Evolutionary conservation across 2,329 filamentous ascomycete genomes (phyloP).

Genomic region (Curvularia lunata): DNA sequence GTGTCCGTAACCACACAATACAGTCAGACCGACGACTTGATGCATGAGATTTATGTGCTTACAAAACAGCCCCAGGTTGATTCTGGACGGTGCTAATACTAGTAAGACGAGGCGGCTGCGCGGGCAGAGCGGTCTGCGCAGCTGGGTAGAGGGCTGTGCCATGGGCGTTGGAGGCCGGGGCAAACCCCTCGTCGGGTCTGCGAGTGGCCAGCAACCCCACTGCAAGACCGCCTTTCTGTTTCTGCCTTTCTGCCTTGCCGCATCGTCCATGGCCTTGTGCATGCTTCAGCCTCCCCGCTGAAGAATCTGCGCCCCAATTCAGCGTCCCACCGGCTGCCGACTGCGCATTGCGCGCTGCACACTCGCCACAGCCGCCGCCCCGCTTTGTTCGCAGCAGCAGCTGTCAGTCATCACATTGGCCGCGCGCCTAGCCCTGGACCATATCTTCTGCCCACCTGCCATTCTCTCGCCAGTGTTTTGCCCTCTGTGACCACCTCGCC

Average conservation of each 20-base stretch:
- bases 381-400: conserved; percentile 24
- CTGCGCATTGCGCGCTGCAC: conserved; percentile 4
- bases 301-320: conserved; percentile 23
- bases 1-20: conserved; percentile 7
- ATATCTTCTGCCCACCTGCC: conserved; percentile 27
- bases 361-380: conserved; percentile 30
- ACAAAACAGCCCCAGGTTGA: background rate
- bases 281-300: conserved; percentile 19
- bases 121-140: conserved; percentile 26
- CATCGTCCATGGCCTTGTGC: conserved; percentile 24
- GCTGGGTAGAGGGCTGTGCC: conserved; percentile 14
- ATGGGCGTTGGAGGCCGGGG: conserved; percentile 13
- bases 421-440: conserved; percentile 41
- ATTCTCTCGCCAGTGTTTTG: conserved; percentile 12
- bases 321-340: conserved; percentile 17
- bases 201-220: conserved; percentile 24
- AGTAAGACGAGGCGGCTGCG: too few relatives aligned
- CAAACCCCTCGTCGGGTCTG: conserved; percentile 19
- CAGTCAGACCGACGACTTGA: background rate
- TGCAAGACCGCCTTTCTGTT: conserved; percentile 28
- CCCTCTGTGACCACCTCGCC: conserved; percentile 10
- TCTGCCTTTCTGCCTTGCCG: conserved; percentile 9
- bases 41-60: conserved; percentile 1
- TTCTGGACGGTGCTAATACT: background rate
- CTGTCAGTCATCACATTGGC: conserved; percentile 34